phyloP scores from a whole-genome alignment of 148 eudicot genomes.

The Camellia lanceoleosa region DNA sequence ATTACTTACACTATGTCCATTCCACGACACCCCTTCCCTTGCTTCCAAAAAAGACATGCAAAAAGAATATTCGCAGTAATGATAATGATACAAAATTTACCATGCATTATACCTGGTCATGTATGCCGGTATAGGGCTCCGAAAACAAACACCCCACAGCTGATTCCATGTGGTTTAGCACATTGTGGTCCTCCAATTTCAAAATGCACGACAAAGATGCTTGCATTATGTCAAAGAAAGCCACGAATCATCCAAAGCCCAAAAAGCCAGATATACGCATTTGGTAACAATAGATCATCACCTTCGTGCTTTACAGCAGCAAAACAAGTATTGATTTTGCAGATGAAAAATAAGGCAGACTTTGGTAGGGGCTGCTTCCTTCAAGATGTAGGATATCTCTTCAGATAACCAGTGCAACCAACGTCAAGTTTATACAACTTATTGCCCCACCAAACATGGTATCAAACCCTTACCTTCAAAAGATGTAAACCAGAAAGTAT shows the following conservation, averaged over 20 bases:
- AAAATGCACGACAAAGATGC: not conserved
- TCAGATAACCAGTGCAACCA: not conserved
- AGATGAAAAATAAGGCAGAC: not conserved
- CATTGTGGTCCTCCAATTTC: conserved; percentile 4
- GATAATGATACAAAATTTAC: not conserved
- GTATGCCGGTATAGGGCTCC: not conserved
- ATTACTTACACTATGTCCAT: not conserved
- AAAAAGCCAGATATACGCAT: not conserved
- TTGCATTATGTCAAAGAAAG: not conserved
- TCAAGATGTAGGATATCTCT: not conserved
- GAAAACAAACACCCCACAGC: not conserved
- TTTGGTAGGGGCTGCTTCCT: not conserved
- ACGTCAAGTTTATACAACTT: not conserved
- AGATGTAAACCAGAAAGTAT: not conserved
- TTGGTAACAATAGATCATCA: not conserved
- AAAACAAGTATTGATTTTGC: not conserved
- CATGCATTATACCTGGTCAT: not conserved
- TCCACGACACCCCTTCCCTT: not conserved
- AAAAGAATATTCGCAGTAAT: not conserved
- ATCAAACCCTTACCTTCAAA: not conserved
- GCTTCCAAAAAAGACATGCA: not conserved
- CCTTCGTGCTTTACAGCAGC: not conserved
- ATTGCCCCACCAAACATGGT: not conserved
- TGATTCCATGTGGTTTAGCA: no score
- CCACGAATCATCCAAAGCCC: not conserved